These are phyloP conservation scores for Wilcoxina mikolae DNA, from an alignment of 495 filamentous ascomycete species.

Conservation along the genomic window DNA sequence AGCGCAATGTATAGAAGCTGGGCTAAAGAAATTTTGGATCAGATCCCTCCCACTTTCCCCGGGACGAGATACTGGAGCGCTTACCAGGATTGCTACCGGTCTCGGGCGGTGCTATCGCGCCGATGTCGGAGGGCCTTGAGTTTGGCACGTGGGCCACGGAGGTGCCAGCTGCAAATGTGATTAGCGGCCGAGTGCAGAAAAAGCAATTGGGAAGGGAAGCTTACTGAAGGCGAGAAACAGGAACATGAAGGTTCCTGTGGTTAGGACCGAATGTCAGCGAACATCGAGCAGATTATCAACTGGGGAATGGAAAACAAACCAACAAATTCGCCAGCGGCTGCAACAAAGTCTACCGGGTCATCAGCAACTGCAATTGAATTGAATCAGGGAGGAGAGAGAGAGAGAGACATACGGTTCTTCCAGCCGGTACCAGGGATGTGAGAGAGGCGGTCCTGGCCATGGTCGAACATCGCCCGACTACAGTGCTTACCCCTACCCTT, in stretches of 20 bases:
- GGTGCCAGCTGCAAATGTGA: slow-evolving; percentile 17
- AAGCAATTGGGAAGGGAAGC: slow-evolving; percentile 16
- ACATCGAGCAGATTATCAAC: background rate
- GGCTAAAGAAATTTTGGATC: no score
- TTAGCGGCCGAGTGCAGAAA: slow-evolving; percentile 16
- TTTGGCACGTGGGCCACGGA: slow-evolving; percentile 26
- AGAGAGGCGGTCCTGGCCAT: background rate
- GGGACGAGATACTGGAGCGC: no score
- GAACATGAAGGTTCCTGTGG: slow-evolving; percentile 39
- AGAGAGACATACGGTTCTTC: slow-evolving; percentile 2
- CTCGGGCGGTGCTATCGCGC: slow-evolving; percentile 26
- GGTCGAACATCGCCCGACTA: background rate
- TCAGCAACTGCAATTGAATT: background rate
- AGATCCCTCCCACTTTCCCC: no score
- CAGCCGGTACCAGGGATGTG: background rate
- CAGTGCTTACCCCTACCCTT: background rate
- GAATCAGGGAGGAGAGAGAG: no score
- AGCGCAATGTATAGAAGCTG: slow-evolving; percentile 40
- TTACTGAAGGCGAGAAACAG: slow-evolving; percentile 38
- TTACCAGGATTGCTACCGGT: slow-evolving; percentile 27
- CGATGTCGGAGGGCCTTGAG: slow-evolving; percentile 14
- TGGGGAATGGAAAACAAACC: background rate
- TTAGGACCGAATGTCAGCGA: background rate
- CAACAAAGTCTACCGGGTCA: background rate
- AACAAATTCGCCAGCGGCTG: slow-evolving; percentile 1